Evolutionary conservation across 495 filamentous ascomycete species (phyloP).

Genomic region (Xylaria grammica): DNA sequence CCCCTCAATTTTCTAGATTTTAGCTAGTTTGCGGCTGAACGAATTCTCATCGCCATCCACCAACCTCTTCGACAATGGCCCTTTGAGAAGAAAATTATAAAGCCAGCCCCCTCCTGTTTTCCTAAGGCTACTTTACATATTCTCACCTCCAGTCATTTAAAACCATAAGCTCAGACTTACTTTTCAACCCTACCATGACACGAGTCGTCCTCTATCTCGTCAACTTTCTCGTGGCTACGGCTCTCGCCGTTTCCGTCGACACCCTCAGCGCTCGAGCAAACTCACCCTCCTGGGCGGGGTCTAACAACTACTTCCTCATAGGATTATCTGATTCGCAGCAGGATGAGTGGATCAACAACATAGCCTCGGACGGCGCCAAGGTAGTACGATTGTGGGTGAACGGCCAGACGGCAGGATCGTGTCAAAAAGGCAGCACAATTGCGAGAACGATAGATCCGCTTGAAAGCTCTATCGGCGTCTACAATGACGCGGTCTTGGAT

Average conservation of each 20-base stretch:
- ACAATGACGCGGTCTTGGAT: conserved; percentile 37
- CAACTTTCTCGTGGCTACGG: not conserved
- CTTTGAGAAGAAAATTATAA: not conserved
- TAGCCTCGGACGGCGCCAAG: conserved; percentile 39
- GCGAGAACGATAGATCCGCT: conserved; percentile 25
- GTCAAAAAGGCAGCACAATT: conserved; percentile 37
- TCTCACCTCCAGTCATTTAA: not conserved
- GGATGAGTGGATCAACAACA: conserved; percentile 37
- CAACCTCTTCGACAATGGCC: not conserved
- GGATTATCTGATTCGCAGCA: conserved; percentile 41
- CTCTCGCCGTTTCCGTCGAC: not conserved
- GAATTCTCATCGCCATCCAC: not conserved
- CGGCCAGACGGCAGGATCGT: conserved; percentile 21
- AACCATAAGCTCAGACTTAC: not conserved
- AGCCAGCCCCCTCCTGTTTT: not conserved
- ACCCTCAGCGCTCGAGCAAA: conserved; percentile 10
- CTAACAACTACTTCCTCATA: conserved; percentile 44
- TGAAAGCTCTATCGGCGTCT: conserved; percentile 39
- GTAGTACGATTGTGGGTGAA: conserved; percentile 45
- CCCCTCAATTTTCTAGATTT: no score
- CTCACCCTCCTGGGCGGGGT: conserved; percentile 20
- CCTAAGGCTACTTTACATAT: not conserved
- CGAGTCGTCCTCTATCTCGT: not conserved
- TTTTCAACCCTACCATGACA: not conserved
- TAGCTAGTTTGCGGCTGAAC: not conserved